These are phyloP conservation scores for Postia placenta DNA, from an alignment of 768 basidiomycete genomes.

Conservation along the genomic window DNA sequence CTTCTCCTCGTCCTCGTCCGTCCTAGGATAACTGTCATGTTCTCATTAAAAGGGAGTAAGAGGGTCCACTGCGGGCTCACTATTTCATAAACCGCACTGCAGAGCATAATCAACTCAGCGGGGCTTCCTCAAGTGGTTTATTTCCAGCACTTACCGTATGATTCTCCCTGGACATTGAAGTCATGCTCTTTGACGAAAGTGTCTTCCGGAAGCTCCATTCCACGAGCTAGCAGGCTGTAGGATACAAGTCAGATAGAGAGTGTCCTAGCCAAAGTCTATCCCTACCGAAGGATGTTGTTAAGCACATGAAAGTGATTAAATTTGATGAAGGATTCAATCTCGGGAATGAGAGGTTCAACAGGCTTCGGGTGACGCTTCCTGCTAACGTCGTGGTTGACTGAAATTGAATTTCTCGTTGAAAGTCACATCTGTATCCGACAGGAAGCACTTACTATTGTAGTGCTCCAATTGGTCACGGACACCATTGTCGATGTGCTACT, in stretches of 20 bases:
- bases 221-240: conserved; percentile 34
- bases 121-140: not conserved
- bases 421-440: no score
- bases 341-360: conserved; percentile 44
- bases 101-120: not conserved
- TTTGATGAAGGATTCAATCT: conserved; percentile 43
- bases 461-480: conserved; percentile 56
- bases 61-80: conserved; percentile 3
- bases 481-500: conserved; percentile 52
- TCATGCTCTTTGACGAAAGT: conserved; percentile 34
- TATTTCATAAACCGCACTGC: conserved; percentile 25
- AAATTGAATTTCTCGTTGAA: not conserved
- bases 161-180: conserved; percentile 31
- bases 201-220: conserved; percentile 42
- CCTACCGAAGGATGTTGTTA: conserved; percentile 39
- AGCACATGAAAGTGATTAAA: conserved; percentile 49
- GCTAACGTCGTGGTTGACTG: conserved; percentile 46
- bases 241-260: not conserved
- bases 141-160: conserved; percentile 33
- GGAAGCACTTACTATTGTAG: conserved; percentile 43
- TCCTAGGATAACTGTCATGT: conserved; percentile 26
- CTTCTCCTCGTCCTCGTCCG: conserved; percentile 25
- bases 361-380: conserved; percentile 44
- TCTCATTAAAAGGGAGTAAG: not conserved
- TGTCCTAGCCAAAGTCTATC: not conserved